phyloP scores from a whole-genome alignment of 345 rosid genomes.

The Populus tremula region DNA sequence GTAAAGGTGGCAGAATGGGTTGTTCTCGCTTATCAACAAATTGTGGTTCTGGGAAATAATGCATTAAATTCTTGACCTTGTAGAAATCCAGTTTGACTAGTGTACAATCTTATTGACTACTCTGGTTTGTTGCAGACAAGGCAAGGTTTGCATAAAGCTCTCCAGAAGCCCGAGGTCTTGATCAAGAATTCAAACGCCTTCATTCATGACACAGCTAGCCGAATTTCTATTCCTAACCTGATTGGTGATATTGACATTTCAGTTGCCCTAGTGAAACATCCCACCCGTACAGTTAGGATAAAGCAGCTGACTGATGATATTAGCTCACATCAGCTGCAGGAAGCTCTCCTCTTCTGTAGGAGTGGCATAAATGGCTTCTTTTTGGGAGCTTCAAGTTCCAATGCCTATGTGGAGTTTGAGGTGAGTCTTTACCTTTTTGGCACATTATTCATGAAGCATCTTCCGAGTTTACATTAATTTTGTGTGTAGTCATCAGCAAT shows the following conservation, averaged over 20 bases:
- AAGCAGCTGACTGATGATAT: constrained; percentile 21
- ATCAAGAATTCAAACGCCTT: neutral
- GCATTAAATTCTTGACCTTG: too few relatives aligned
- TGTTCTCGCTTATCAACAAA: too few relatives aligned
- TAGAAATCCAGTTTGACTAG: too few relatives aligned
- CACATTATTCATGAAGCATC: neutral
- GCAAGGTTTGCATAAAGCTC: constrained; percentile 27
- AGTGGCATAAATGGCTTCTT: constrained; percentile 28
- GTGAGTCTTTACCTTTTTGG: constrained; percentile 13
- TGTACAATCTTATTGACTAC: too few relatives aligned
- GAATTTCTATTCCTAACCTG: constrained; percentile 32
- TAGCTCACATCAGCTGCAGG: constrained; percentile 32
- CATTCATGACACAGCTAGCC: constrained; percentile 25
- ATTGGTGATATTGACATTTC: constrained; percentile 44
- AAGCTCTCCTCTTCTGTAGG: constrained; percentile 35
- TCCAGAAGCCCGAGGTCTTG: constrained; percentile 18
- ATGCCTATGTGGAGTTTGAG: constrained; percentile 43
- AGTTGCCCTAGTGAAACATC: constrained; percentile 36
- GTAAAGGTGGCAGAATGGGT: too few relatives aligned
- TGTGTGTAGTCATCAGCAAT: neutral
- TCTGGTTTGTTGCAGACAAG: constrained; percentile 28
- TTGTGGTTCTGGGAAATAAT: too few relatives aligned
- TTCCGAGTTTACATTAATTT: neutral
- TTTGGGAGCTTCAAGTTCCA: constrained; percentile 33
- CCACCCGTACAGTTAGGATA: constrained; percentile 35